These are phyloP conservation scores for Waltiozyma sp. DNA, from an alignment of 1,139 yeast species.

Conservation along the genomic window DNA sequence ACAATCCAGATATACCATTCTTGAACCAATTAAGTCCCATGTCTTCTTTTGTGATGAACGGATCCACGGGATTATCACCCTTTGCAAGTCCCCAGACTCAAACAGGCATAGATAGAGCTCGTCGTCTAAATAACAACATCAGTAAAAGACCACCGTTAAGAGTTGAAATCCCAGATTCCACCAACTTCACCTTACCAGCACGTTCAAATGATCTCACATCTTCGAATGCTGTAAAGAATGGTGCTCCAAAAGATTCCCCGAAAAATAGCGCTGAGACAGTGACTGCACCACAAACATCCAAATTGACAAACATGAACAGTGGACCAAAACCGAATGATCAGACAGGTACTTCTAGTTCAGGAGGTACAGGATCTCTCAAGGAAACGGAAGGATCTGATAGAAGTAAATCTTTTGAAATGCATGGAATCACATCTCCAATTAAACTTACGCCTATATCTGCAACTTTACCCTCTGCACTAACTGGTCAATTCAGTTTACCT, in stretches of 20 bases:
- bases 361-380: not conserved
- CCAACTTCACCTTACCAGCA: not conserved
- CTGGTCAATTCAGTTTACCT: slow-evolving; percentile 6
- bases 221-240: no score
- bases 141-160: slow-evolving; percentile 34
- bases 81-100: not conserved
- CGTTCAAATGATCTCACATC: not conserved
- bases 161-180: slow-evolving; percentile 36
- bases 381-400: slow-evolving; percentile 2
- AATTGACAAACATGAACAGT: not conserved
- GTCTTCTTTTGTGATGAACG: not conserved
- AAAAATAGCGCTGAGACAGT: slow-evolving; percentile 28
- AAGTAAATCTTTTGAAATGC: slow-evolving; percentile 7
- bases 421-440: slow-evolving; percentile 13
- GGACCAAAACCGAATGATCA: slow-evolving; percentile 1
- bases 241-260: slow-evolving; percentile 1
- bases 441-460: slow-evolving; percentile 21
- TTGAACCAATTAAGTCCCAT: not conserved
- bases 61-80: not conserved
- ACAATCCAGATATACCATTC: not conserved
- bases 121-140: slow-evolving; percentile 12
- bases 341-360: slow-evolving; percentile 8
- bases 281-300: slow-evolving; percentile 27
- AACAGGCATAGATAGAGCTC: slow-evolving; percentile 5
- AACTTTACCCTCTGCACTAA: slow-evolving; percentile 17